phyloP scores from a whole-genome alignment of 176 grass and related monocot genomes.

The Zoysia pacifica region DNA sequence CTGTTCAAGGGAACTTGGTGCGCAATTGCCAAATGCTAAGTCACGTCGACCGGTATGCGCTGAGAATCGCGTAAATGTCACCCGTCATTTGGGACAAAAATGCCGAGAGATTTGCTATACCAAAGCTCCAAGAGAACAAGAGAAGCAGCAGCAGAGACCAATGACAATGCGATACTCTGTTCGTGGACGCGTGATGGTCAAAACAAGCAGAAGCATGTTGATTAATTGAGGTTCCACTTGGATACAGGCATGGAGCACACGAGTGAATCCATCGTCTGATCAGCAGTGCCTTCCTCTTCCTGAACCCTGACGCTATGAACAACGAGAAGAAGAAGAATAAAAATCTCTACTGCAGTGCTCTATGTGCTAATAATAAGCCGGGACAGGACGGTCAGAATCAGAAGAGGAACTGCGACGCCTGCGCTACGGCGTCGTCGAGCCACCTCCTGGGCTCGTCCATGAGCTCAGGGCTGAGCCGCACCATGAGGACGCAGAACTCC shows the following conservation, averaged over 20 bases:
- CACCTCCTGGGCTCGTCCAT: slow-evolving; percentile 63
- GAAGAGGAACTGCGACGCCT: slow-evolving; percentile 60
- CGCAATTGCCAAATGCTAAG: too few relatives aligned
- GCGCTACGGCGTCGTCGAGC: slow-evolving; percentile 62
- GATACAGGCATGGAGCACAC: not conserved
- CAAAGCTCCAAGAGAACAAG: too few relatives aligned
- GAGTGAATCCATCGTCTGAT: slow-evolving; percentile 22
- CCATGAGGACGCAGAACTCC: slow-evolving; percentile 97
- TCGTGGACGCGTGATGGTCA: not conserved
- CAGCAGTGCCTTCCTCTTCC: not conserved
- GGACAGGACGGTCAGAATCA: not conserved
- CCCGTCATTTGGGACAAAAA: too few relatives aligned
- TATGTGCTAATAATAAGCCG: not conserved
- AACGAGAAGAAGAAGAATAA: not conserved
- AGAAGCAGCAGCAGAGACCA: too few relatives aligned
- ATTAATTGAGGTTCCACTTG: slow-evolving; percentile 27
- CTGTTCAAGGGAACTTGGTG: not conserved
- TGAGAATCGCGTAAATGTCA: too few relatives aligned
- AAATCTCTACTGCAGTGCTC: not conserved
- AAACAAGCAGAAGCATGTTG: slow-evolving; percentile 4
- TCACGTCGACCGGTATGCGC: too few relatives aligned
- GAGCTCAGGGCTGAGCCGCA: slow-evolving; percentile 87
- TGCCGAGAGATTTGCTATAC: too few relatives aligned
- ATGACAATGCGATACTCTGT: too few relatives aligned
- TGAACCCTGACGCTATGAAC: slow-evolving; percentile 56